Percentiles rank a stretch among this genome's conserved stretches.
Conservation (phyloP, 1,284 basidiomycete genomes). For the Ustilago curta region DNA sequence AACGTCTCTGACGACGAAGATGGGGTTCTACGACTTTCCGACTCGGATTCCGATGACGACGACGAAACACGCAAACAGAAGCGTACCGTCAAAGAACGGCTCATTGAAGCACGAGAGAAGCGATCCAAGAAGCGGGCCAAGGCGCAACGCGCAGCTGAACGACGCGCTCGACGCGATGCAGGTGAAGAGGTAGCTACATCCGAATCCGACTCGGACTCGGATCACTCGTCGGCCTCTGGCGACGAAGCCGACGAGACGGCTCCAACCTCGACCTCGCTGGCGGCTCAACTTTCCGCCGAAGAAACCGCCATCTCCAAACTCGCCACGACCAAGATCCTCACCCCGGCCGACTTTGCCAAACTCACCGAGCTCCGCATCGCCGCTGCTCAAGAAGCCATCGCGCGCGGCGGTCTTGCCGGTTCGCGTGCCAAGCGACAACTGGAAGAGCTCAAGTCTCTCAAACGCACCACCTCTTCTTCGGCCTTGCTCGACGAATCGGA, state of each 20-base stretch:
- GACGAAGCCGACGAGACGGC: conserved; percentile 36
- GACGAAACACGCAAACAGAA: conserved; percentile 65
- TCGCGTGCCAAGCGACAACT: conserved; percentile 59
- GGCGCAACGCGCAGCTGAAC: conserved; percentile 55
- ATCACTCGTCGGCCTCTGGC: conserved; percentile 70
- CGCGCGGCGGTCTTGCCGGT: conserved; percentile 55
- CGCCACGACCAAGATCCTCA: conserved; percentile 91
- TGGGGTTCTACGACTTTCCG: conserved; percentile 69
- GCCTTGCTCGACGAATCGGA: conserved; percentile 60
- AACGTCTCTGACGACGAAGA: conserved; percentile 81
- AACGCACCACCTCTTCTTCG: conserved; percentile 73
- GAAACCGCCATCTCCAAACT: conserved; percentile 61
- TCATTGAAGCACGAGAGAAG: conserved; percentile 46
- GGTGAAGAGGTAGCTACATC: conserved; percentile 62
- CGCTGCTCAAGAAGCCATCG: conserved; percentile 78
- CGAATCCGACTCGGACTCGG: conserved; percentile 52
- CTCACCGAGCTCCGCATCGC: conserved; percentile 86
- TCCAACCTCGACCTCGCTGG: conserved; percentile 7
- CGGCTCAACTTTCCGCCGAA: conserved; percentile 26
- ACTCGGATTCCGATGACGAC: conserved; percentile 89
- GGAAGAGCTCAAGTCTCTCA: conserved; percentile 76
- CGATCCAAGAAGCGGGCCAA: conserved; percentile 57
- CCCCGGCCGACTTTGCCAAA: conserved; percentile 94
- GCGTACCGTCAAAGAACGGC: conserved; percentile 43
- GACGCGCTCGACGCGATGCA: conserved; percentile 65